Conservation (phyloP, 306 rosid genomes). For the Sicyos baderoa region DNA sequence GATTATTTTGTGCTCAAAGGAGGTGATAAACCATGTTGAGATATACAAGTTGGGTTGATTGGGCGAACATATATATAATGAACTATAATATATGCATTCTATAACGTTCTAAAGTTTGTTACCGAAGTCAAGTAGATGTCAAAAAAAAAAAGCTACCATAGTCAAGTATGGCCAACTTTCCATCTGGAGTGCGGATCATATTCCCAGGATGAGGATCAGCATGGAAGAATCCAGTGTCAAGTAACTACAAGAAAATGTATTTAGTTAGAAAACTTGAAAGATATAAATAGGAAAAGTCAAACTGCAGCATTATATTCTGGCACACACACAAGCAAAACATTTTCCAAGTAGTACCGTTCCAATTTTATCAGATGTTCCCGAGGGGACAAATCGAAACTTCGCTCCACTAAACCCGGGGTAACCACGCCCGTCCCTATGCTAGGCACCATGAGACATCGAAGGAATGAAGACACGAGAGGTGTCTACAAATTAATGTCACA, state of each 20-base stretch:
- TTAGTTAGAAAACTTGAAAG: slow-evolving; percentile 16
- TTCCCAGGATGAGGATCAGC: slow-evolving; percentile 99
- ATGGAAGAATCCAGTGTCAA: slow-evolving; percentile 94
- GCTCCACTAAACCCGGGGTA: too few relatives aligned
- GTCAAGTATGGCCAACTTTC: slow-evolving; percentile 95
- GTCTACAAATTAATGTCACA: too few relatives aligned
- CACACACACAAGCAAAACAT: not conserved
- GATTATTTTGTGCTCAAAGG: not conserved
- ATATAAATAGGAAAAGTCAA: too few relatives aligned
- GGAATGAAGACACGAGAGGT: too few relatives aligned
- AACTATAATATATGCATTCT: not conserved
- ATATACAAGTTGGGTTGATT: not conserved
- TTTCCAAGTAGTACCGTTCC: slow-evolving; percentile 8
- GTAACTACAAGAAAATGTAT: slow-evolving; percentile 48
- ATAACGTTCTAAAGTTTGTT: slow-evolving; percentile 22
- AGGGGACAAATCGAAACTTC: too few relatives aligned
- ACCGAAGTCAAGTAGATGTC: slow-evolving; percentile 99
- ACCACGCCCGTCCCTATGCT: too few relatives aligned
- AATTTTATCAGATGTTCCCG: too few relatives aligned
- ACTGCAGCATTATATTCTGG: not conserved
- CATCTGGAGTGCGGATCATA: slow-evolving; percentile 96
- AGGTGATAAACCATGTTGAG: slow-evolving; percentile 9
- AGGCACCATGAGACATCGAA: too few relatives aligned
- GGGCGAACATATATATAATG: not conserved
- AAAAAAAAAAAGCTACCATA: slow-evolving; percentile 65